Base-by-base conservation (phyloP, 257 asterid species). In the Leonotis leonurus region DNA sequence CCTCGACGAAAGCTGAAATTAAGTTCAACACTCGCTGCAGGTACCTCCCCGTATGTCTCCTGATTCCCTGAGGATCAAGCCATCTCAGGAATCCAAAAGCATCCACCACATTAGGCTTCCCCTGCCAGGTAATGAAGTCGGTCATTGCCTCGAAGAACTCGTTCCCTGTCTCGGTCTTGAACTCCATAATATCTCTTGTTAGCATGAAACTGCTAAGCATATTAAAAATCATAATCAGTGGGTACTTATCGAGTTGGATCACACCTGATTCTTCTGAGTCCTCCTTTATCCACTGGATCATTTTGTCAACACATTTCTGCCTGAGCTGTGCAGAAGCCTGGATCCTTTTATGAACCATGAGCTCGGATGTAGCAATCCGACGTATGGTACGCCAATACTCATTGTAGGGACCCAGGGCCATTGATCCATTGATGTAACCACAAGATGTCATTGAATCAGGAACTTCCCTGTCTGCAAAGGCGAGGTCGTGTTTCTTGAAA, bases 11-110 rank as follows among this genome's bases (percentile, higher is more conserved):
- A 8, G 26, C 62, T 0, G 81, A 58, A 20, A 50, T 80, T 3
- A 79, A 25, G 18, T 32, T 55, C 32, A 77, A 9, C 21, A 73
- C 33, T 30, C 56, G 58, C 14, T 75, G 64, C 39, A 66, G 17
- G 29, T 77, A 60, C 25, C 46, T 45, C 14, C 25, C 66, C 39
- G 72, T 50, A 18, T 70, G 73, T 40, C 65, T 70, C 61, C 52
- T 69, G 12, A 79, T 56, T 3, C 83, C 80, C 50, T 79, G 81
- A 12, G 76, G 73, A 52, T 82, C 85, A 3, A 79, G 24, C 85
- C 73, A 67, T 58, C 57, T 76, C 44, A 82, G 67, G 43, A 74
- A 56, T 8, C 75, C 75, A 22, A 82, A 82, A 13, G 77, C n/a
- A 39, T 82, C 88, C 7, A 60, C 69, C 24, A 82, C 7, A 50